Evolutionary conservation across 345 rosid genomes (phyloP), one percentile per base, ranked within the genome.

Genomic region (Ricinus communis): DNA sequence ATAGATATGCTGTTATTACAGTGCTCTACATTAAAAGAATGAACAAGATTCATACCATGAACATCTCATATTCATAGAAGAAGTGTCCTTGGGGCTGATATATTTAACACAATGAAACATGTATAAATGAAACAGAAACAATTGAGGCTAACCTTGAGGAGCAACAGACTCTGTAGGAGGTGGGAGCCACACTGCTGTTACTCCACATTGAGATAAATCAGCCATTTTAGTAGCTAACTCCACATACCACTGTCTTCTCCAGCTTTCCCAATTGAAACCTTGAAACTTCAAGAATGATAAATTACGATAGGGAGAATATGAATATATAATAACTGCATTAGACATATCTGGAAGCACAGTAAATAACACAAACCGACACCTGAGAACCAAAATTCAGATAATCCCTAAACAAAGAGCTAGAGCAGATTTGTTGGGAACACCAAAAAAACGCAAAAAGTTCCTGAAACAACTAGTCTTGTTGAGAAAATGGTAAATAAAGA

Each of bases 261-360:
- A 82, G 58, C 85, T 81, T 79, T 84, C 87, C 87, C 87, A 82
- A 31, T 84, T 84, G 80, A 84, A 84, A 57, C 82, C 87, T 82
- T 84, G 87, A 60, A 84, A 75, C 87, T 83, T 77, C 56, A 79
- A 62, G 40, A 74, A 36, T 65, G 43, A 40, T 38, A 64, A 55
- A 67, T 47, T 53, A 74, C 21, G 63, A 68, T 21, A 41, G 27
- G 43, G 22, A 50, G 50, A 21, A 43, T 14, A n/a, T 16, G 41
- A 47, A 56, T 66, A 9, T 49, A 30, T 60, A 50, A 53, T 18
- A 30, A 19, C 13, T n/a, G 49, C 70, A 67, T n/a, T 52, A 33
- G 21, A 61, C 10, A 5, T 41, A 61, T 8, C 28, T 27, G 24
- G 27, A 38, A 21, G 65, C n/a, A 36, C 27, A 6, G 36, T 14